A percentile compares a stretch with the other conserved stretches of the same genome.
Evolutionary conservation across 495 filamentous ascomycete genomes (phyloP).

Genomic region (Aspergillus baeticus): DNA sequence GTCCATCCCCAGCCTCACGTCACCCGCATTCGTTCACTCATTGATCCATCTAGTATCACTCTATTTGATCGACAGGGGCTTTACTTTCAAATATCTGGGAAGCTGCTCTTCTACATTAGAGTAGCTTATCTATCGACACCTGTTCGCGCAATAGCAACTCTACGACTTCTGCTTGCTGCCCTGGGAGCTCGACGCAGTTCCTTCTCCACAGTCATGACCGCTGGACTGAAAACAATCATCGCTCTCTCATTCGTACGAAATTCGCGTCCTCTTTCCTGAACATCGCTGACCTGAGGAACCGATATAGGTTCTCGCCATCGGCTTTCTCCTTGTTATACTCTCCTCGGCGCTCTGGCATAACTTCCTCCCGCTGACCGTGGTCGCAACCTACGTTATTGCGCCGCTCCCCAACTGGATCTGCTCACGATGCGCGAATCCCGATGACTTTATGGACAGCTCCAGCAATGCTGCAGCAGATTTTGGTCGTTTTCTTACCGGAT

Average conservation of each 20-base stretch:
- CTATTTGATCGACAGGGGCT: neutral
- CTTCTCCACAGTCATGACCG: conserved; percentile 65
- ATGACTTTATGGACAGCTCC: conserved; percentile 91
- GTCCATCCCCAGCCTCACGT: conserved; percentile 33
- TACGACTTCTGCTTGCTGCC: conserved; percentile 6
- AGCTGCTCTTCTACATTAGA: neutral
- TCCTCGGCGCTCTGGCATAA: conserved; percentile 91
- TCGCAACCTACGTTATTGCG: conserved; percentile 91
- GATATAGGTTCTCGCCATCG: conserved; percentile 84
- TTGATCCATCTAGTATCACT: neutral
- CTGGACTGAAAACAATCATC: conserved; percentile 97
- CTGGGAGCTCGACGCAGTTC: conserved; percentile 18
- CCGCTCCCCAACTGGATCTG: conserved; percentile 97
- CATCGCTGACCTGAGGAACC: conserved; percentile 16
- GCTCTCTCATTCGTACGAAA: conserved; percentile 85
- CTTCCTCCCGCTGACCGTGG: conserved; percentile 91
- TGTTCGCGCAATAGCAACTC: neutral
- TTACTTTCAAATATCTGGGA: neutral
- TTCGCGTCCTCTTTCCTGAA: neutral
- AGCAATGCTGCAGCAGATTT: conserved; percentile 83
- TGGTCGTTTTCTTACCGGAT: conserved; percentile 91
- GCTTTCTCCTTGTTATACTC: conserved; percentile 98
- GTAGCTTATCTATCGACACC: neutral
- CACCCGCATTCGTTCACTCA: conserved; percentile 7
- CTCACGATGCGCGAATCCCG: conserved; percentile 79